Percentiles rank a stretch among this genome's conserved stretches.
phyloP scores from a whole-genome alignment of 306 rosid genomes.

The Medicago arabica region DNA sequence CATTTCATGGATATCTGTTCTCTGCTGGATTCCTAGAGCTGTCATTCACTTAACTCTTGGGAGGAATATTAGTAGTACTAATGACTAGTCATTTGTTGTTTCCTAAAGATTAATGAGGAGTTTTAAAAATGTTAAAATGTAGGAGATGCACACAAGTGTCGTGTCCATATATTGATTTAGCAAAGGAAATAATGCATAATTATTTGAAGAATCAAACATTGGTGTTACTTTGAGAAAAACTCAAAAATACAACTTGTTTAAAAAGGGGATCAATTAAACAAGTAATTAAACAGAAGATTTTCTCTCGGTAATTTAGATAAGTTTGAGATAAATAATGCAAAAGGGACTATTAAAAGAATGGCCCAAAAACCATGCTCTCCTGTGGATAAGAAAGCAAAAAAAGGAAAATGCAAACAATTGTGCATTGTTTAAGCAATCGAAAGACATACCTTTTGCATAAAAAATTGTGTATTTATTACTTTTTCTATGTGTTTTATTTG shows the following conservation, averaged over 20 bases:
- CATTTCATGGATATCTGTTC: constrained; percentile 33
- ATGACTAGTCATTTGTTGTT: background rate
- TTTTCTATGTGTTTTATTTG: no score
- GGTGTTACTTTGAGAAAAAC: constrained; percentile 14
- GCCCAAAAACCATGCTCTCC: no score
- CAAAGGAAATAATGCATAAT: background rate
- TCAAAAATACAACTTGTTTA: background rate
- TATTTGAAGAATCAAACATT: background rate
- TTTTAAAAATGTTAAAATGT: constrained; percentile 10
- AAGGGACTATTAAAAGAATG: no score
- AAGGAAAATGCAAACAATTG: no score
- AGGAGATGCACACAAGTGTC: constrained; percentile 22
- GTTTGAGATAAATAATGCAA: no score
- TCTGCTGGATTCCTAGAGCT: constrained; percentile 52
- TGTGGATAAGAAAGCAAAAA: no score
- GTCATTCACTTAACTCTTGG: constrained; percentile 37
- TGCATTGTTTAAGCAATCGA: no score
- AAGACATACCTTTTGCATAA: no score
- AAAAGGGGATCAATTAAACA: no score
- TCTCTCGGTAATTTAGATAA: no score
- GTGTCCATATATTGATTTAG: background rate
- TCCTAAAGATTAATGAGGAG: constrained; percentile 2
- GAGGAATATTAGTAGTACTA: background rate
- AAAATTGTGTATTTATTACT: no score
- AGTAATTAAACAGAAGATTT: no score